phyloP scores from a whole-genome alignment of 1,284 basidiomycete genomes.

The Farysia itapuensis region DNA sequence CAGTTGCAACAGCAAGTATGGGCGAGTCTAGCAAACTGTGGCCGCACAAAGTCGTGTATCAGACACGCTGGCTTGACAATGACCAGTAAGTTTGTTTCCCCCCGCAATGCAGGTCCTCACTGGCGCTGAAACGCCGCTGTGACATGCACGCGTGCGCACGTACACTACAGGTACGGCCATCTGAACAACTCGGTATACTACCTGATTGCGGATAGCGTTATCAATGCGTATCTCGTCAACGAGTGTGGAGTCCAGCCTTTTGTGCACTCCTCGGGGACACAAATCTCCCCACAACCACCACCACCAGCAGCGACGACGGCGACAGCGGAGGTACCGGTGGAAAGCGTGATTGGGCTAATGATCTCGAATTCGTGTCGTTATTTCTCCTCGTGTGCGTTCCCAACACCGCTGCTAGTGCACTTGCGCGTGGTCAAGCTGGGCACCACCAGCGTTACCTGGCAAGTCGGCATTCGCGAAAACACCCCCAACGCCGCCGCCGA shows the following conservation, averaged over 20 bases:
- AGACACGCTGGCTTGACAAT: slow-evolving; percentile 45
- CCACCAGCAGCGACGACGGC: not conserved
- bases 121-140: too few species aligned
- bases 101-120: not conserved
- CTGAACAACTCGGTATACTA: slow-evolving; percentile 46
- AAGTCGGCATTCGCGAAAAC: slow-evolving; percentile 14
- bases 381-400: slow-evolving; percentile 40
- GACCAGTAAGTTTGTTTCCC: slow-evolving; percentile 23
- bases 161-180: slow-evolving; percentile 44
- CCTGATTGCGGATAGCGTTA: slow-evolving; percentile 32
- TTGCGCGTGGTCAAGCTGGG: slow-evolving; percentile 32
- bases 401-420: slow-evolving; percentile 12
- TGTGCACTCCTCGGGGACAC: slow-evolving; percentile 1
- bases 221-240: slow-evolving; percentile 39
- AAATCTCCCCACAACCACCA: not conserved
- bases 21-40: too few species aligned
- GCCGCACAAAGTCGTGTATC: slow-evolving; percentile 18
- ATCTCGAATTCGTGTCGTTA: slow-evolving; percentile 36
- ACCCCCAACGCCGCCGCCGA: not conserved
- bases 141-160: too few species aligned
- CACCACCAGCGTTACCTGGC: slow-evolving; percentile 30
- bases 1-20: too few species aligned
- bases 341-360: slow-evolving; percentile 29
- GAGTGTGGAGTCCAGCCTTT: slow-evolving; percentile 32
- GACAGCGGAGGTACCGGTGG: not conserved